Conservation (phyloP, 2,329 filamentous ascomycete genomes). For the Mariannaea sp. region DNA sequence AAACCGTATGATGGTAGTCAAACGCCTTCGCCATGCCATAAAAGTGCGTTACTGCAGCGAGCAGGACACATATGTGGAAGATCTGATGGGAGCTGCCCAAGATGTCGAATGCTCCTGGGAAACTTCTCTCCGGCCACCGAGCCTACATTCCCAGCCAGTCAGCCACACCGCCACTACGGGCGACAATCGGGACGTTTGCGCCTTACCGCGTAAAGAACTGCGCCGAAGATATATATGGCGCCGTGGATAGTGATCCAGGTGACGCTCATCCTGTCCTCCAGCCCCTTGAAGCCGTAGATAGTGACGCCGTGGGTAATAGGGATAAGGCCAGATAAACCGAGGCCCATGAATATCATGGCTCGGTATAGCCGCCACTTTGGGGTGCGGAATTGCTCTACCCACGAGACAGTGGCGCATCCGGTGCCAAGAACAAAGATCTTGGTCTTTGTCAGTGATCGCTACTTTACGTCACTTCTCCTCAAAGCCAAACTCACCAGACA, state of each 20-base stretch:
- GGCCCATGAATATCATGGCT: constrained; percentile 13
- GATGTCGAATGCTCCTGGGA: constrained; percentile 80
- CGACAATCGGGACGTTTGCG: background rate
- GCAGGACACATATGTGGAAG: constrained; percentile 67
- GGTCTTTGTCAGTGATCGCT: too few relatives aligned
- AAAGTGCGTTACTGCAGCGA: constrained; percentile 2
- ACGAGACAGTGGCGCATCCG: constrained; percentile 20
- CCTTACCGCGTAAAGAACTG: constrained; percentile 76
- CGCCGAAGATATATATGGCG: too few relatives aligned
- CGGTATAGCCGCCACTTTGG: constrained; percentile 23
- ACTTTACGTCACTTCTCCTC: too few relatives aligned
- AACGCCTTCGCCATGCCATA: background rate
- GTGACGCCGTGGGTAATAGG: constrained; percentile 24
- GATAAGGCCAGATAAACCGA: constrained; percentile 22
- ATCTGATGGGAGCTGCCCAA: constrained; percentile 89
- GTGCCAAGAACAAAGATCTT: constrained; percentile 17
- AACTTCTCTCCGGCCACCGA: constrained; percentile 76
- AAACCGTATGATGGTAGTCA: too few relatives aligned
- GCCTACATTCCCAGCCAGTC: constrained; percentile 53
- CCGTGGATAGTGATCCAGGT: too few relatives aligned
- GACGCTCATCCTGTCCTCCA: too few relatives aligned
- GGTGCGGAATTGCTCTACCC: constrained; percentile 16
- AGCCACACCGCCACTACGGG: too few relatives aligned
- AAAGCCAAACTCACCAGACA: constrained; percentile 15
- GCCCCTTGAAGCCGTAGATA: constrained; percentile 23